These are phyloP conservation scores for Trichoderma semiorbis DNA, from an alignment of 2,329 filamentous ascomycete genomes.

Conservation along the genomic window DNA sequence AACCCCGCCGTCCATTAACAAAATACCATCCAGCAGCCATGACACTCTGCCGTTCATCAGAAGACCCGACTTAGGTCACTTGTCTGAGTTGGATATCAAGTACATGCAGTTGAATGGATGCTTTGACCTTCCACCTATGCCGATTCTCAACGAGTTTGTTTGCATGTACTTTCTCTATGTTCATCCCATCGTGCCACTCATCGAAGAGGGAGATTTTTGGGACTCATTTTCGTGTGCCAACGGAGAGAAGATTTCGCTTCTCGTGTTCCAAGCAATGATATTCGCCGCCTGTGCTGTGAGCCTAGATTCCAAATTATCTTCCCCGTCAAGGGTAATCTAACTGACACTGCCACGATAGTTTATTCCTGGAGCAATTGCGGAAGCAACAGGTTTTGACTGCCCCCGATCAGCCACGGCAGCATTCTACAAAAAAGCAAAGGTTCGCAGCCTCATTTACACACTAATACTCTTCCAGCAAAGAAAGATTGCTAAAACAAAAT, in stretches of 20 bases:
- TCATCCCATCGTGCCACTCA: constrained; percentile 24
- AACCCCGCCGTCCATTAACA: background rate
- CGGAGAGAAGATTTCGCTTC: constrained; percentile 3
- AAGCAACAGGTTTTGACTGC: constrained; percentile 11
- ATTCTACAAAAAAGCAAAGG: constrained; percentile 19
- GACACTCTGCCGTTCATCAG: constrained; percentile 2
- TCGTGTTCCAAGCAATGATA: constrained; percentile 23
- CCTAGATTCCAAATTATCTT: background rate
- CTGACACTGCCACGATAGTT: background rate
- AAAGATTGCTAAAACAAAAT: background rate
- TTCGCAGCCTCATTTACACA: background rate
- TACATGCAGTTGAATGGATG: constrained; percentile 22
- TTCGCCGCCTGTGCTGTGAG: constrained; percentile 23
- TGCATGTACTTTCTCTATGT: constrained; percentile 25
- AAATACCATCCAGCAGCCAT: background rate
- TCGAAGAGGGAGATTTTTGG: constrained; percentile 25
- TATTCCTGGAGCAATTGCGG: constrained; percentile 9
- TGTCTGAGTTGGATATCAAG: constrained; percentile 16
- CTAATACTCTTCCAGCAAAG: background rate
- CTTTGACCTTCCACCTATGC: constrained; percentile 20
- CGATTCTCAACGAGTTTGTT: constrained; percentile 22
- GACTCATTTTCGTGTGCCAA: constrained; percentile 21
- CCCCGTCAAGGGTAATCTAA: background rate
- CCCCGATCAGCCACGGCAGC: constrained; percentile 8
- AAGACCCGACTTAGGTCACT: background rate